A percentile compares a stretch with the other conserved stretches of the same genome.
These are phyloP conservation scores for Drechslerella dactyloides DNA, from an alignment of 2,329 filamentous ascomycete species.

Conservation along the genomic window DNA sequence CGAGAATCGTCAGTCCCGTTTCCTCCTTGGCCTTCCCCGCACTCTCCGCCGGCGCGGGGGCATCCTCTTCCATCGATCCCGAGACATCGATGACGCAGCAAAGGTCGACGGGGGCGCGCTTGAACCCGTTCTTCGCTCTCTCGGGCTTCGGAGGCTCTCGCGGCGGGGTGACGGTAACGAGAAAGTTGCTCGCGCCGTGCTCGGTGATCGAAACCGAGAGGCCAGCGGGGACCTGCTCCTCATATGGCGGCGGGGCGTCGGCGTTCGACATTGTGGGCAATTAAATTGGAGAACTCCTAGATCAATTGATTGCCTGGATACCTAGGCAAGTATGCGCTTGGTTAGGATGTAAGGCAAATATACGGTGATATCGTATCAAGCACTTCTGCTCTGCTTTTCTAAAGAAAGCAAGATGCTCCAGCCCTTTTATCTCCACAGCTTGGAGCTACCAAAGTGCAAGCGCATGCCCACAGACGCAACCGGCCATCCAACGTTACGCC, in stretches of 20 bases:
- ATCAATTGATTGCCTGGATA: background rate
- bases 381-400: too few species aligned
- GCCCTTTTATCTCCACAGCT: too few species aligned
- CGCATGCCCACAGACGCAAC: slow-evolving; percentile 15
- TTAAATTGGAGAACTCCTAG: background rate
- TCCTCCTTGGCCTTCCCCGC: slow-evolving; percentile 58
- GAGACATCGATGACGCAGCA: slow-evolving; percentile 70
- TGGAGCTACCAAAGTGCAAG: slow-evolving; percentile 10
- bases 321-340: background rate
- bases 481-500: background rate
- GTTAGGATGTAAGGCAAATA: too few species aligned
- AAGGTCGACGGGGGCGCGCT: slow-evolving; percentile 60
- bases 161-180: slow-evolving; percentile 37
- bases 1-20: slow-evolving; percentile 65
- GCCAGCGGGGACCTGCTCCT: slow-evolving; percentile 25
- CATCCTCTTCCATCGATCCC: slow-evolving; percentile 63
- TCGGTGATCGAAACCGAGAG: slow-evolving; percentile 42
- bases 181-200: slow-evolving; percentile 38
- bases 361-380: too few species aligned
- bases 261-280: slow-evolving; percentile 26
- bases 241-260: slow-evolving; percentile 46
- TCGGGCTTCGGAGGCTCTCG: slow-evolving; percentile 19
- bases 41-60: slow-evolving; percentile 60
- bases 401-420: too few species aligned
- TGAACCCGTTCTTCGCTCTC: slow-evolving; percentile 34